These are phyloP conservation scores for Vaccinium vitisidaea DNA, from an alignment of 148 eudicot species.

Conservation along the genomic window DNA sequence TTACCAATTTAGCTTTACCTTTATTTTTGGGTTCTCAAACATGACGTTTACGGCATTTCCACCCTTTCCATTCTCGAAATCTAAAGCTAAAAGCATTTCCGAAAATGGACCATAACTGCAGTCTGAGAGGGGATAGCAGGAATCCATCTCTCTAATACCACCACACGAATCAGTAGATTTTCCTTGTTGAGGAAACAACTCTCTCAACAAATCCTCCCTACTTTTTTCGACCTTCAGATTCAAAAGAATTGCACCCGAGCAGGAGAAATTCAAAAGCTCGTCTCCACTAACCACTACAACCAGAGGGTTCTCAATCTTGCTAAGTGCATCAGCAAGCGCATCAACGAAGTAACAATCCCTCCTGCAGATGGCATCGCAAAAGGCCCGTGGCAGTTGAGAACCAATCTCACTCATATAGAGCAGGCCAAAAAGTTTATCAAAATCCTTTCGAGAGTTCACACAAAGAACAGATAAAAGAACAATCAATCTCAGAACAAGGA, in stretches of 20 bases:
- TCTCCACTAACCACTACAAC: conserved; percentile 29
- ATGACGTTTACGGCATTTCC: background rate
- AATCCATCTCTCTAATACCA: background rate
- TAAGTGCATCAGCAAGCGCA: conserved; percentile 38
- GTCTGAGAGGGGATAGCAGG: background rate
- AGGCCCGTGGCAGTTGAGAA: conserved; percentile 24
- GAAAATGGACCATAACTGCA: conserved; percentile 4
- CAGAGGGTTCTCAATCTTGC: conserved; percentile 32
- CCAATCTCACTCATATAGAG: conserved; percentile 21
- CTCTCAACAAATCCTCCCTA: conserved; percentile 7
- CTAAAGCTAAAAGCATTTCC: conserved; percentile 7
- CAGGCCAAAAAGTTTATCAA: conserved; percentile 24
- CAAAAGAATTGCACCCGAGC: conserved; percentile 27
- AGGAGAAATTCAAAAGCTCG: background rate
- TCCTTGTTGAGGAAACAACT: conserved; percentile 11
- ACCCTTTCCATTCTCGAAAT: background rate
- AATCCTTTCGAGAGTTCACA: conserved; percentile 32
- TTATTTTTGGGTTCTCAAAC: background rate
- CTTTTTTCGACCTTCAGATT: conserved; percentile 8
- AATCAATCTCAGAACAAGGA: conserved; percentile 28
- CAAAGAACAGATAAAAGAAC: conserved; percentile 36
- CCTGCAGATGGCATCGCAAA: conserved; percentile 23
- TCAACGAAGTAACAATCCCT: conserved; percentile 10
- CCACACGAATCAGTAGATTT: background rate
- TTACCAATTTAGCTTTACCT: background rate